Conservation (phyloP, 2,329 filamentous ascomycete genomes). For the Waltergamsia citrina region DNA sequence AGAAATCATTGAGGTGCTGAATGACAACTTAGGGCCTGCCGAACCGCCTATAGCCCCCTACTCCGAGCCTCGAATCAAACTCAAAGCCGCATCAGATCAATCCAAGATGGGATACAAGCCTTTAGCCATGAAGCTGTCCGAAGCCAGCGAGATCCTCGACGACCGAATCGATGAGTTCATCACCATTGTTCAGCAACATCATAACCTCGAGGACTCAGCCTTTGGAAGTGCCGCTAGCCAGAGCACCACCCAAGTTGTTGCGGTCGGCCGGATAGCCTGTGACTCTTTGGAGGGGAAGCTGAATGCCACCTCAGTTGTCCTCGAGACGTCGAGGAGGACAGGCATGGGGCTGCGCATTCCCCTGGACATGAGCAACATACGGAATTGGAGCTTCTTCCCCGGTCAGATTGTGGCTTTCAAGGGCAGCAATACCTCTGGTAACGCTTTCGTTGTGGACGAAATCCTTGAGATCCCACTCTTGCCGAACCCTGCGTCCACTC, state of each 20-base stretch:
- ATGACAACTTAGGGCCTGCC: slow-evolving; percentile 58
- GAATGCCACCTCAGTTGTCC: slow-evolving; percentile 73
- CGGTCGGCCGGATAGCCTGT: slow-evolving; percentile 83
- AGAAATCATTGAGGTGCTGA: slow-evolving; percentile 75
- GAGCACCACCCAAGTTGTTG: slow-evolving; percentile 78
- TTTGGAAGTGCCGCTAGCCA: slow-evolving; percentile 84
- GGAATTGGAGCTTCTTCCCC: slow-evolving; percentile 76
- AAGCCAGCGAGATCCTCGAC: slow-evolving; percentile 87
- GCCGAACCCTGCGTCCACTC: slow-evolving; percentile 61
- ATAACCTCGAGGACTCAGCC: slow-evolving; percentile 66
- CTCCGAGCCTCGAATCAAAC: slow-evolving; percentile 67
- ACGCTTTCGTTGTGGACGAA: slow-evolving; percentile 72
- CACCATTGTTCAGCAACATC: slow-evolving; percentile 60
- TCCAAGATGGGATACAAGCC: slow-evolving; percentile 89
- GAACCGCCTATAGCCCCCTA: slow-evolving; percentile 65
- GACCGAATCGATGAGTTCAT: slow-evolving; percentile 90
- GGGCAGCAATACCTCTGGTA: slow-evolving; percentile 80
- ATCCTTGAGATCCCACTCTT: slow-evolving; percentile 67
- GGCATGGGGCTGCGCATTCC: slow-evolving; percentile 78
- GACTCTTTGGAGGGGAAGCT: slow-evolving; percentile 81
- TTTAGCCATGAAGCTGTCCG: slow-evolving; percentile 88
- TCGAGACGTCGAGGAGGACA: slow-evolving; percentile 78
- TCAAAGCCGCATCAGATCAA: slow-evolving; percentile 78
- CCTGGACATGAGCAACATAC: slow-evolving; percentile 61
- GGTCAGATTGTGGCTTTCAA: slow-evolving; percentile 85